These are phyloP conservation scores for Spergularia bocconei DNA, from an alignment of 148 eudicot species.

Conservation along the genomic window DNA sequence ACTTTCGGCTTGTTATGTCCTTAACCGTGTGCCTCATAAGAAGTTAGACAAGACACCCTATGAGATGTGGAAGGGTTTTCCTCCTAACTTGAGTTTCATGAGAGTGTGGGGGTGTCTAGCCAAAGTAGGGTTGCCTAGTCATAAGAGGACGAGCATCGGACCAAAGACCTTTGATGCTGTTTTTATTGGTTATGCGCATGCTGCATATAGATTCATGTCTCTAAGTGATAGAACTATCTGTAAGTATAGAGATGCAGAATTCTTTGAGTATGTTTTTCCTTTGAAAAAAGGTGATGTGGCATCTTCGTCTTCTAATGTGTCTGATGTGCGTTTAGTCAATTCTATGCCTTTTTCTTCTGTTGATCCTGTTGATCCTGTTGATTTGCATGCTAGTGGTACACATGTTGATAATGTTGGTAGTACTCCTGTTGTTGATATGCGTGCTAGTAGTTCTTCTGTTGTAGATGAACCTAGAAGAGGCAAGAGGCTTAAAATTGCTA, in stretches of 20 bases:
- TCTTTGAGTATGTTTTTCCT: not conserved
- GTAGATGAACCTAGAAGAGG: not conserved
- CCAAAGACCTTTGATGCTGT: not conserved
- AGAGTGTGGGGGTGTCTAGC: not conserved
- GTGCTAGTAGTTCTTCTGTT: too few relatives aligned
- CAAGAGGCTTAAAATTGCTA: not conserved
- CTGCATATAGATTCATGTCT: conserved; percentile 2
- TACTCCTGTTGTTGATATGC: too few relatives aligned
- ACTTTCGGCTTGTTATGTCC: too few relatives aligned
- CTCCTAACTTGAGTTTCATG: not conserved
- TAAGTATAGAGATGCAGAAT: not conserved
- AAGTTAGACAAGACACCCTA: not conserved
- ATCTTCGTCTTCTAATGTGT: not conserved
- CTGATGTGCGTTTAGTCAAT: not conserved
- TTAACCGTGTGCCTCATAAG: too few relatives aligned
- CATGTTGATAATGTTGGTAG: too few relatives aligned
- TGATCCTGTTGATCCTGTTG: not conserved
- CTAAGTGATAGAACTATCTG: not conserved
- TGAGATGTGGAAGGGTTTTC: not conserved
- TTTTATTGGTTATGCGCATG: not conserved
- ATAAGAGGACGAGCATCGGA: not conserved
- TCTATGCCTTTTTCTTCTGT: not conserved
- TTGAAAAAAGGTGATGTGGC: not conserved
- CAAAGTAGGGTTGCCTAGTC: not conserved
- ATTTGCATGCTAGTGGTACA: too few relatives aligned